phyloP scores from a whole-genome alignment of 164 flowering plant species.

The Vitis cinerea region DNA sequence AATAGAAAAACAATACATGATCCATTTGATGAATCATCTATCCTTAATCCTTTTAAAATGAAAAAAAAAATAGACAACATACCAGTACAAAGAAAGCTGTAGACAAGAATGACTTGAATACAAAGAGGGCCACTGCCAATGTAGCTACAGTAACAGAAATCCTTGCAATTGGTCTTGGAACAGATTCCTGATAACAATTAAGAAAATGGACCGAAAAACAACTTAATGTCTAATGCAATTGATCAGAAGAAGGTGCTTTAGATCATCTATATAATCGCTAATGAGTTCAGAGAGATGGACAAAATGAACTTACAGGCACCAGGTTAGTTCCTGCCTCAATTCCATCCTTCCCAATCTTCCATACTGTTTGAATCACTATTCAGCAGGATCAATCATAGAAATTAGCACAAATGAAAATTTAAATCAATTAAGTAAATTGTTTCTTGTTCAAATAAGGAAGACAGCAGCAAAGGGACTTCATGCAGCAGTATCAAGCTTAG shows the following conservation, averaged over 20 bases:
- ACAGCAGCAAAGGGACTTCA: slow-evolving; percentile 1
- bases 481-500: neutral
- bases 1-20: too few relatives aligned
- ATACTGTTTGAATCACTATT: slow-evolving; percentile 66
- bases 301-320: slow-evolving; percentile 69
- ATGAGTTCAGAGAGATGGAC: neutral
- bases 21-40: neutral
- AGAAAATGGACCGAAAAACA: neutral
- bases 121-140: slow-evolving; percentile 49
- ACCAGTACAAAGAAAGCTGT: slow-evolving; percentile 92
- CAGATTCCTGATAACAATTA: slow-evolving; percentile 44
- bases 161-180: slow-evolving; percentile 88
- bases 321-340: slow-evolving; percentile 84
- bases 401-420: slow-evolving; percentile 12
- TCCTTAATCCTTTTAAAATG: neutral
- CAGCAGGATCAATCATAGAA: slow-evolving; percentile 7
- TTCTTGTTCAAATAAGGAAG: neutral
- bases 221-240: neutral
- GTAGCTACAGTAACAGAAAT: slow-evolving; percentile 52
- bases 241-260: neutral
- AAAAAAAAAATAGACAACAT: slow-evolving; percentile 16
- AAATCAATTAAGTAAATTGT: neutral
- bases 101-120: slow-evolving; percentile 73
- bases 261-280: neutral
- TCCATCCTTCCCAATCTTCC: slow-evolving; percentile 84